Percentiles rank a stretch among this genome's conserved stretches.
Conservation (phyloP, 352 stramenopile species). For the Phytophthora syringae region DNA sequence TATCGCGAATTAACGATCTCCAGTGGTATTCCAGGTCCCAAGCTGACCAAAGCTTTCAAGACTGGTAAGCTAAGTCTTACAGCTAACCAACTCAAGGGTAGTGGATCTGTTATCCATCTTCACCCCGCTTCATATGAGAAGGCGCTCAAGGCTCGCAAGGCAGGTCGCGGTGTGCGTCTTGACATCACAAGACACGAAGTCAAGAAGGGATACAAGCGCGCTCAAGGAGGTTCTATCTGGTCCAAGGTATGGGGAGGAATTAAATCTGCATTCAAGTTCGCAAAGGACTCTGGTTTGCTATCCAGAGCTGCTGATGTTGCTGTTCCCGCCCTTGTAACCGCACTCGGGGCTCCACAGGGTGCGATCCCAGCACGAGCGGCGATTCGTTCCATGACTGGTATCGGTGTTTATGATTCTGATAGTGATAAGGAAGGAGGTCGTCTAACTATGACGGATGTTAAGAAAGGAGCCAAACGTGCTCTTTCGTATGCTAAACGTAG, state of each 20-base stretch:
- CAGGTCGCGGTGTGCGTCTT: not conserved
- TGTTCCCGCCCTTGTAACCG: constrained; percentile 9
- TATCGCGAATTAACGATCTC: constrained; percentile 19
- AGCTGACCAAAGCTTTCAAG: constrained; percentile 6
- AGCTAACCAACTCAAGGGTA: constrained; percentile 12
- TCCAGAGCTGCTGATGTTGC: constrained; percentile 7
- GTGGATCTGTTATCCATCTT: constrained; percentile 17
- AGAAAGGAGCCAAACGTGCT: constrained; percentile 6
- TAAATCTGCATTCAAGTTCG: constrained; percentile 7
- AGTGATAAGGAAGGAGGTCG: constrained; percentile 12
- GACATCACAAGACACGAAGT: constrained; percentile 8
- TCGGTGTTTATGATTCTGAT: constrained; percentile 21
- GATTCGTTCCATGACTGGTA: constrained; percentile 8
- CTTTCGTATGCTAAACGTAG: constrained; percentile 20
- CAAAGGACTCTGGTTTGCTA: constrained; percentile 14
- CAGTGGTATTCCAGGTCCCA: not conserved
- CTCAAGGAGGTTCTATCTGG: constrained; percentile 16
- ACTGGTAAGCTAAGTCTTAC: constrained; percentile 14
- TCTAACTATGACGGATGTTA: constrained; percentile 11
- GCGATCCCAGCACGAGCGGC: constrained; percentile 17
- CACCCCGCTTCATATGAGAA: constrained; percentile 27
- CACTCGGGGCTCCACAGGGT: constrained; percentile 3
- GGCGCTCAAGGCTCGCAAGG: constrained; percentile 1
- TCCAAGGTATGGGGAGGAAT: constrained; percentile 21
- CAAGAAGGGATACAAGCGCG: not conserved